A percentile compares a stretch with the other conserved stretches of the same genome.
Evolutionary conservation across 2,329 filamentous ascomycete species (phyloP).

Genomic region (Phialophora tarda): DNA sequence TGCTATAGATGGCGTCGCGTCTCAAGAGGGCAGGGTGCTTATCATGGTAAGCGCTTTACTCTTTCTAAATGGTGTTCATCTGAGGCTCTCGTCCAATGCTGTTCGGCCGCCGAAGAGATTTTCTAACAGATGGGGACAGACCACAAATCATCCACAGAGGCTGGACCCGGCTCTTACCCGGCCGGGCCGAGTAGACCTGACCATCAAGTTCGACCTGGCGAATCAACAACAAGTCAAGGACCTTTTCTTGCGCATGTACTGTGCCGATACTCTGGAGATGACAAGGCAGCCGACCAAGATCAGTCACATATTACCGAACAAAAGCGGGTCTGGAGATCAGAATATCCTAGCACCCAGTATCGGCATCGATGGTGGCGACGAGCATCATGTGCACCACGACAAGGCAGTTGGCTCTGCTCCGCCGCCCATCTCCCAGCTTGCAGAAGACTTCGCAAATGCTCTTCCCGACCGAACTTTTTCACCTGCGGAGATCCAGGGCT

Average conservation of each 20-base stretch:
- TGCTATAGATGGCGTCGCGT: slow-evolving; percentile 80
- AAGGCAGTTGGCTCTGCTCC: not conserved
- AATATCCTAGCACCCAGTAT: not conserved
- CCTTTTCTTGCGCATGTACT: slow-evolving; percentile 43
- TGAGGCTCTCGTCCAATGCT: not conserved
- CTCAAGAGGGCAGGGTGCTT: slow-evolving; percentile 77
- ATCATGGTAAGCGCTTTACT: slow-evolving; percentile 62
- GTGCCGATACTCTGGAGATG: slow-evolving; percentile 22
- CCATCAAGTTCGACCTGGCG: slow-evolving; percentile 61
- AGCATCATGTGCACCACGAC: not conserved
- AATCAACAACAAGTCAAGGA: slow-evolving; percentile 39
- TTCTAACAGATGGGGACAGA: slow-evolving; percentile 44
- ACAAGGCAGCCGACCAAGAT: slow-evolving; percentile 21
- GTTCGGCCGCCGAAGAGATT: not conserved
- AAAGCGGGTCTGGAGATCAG: not conserved
- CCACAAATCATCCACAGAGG: slow-evolving; percentile 74
- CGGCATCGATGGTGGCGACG: not conserved
- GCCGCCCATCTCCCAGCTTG: slow-evolving; percentile 46
- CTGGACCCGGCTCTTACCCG: slow-evolving; percentile 75
- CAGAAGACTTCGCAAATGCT: slow-evolving; percentile 51
- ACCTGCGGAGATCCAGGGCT: slow-evolving; percentile 60
- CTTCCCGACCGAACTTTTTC: slow-evolving; percentile 56
- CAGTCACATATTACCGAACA: slow-evolving; percentile 21
- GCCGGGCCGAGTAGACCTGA: slow-evolving; percentile 73
- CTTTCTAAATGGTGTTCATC: not conserved